Conservation (phyloP, 2,329 filamentous ascomycete genomes). For the Cordyceps cateniannulata region DNA sequence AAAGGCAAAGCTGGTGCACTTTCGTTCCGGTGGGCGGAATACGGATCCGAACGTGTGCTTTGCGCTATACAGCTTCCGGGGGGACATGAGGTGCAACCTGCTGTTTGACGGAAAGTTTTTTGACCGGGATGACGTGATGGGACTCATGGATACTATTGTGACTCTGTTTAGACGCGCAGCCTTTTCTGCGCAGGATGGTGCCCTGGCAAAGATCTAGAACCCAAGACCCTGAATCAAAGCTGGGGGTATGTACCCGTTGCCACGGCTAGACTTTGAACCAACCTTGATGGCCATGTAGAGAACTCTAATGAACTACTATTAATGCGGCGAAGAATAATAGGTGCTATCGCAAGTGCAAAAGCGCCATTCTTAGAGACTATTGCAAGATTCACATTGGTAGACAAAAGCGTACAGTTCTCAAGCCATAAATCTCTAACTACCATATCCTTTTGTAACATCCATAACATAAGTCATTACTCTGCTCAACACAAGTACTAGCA, state of each 20-base stretch:
- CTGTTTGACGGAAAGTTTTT: neutral
- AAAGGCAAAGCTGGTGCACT: neutral
- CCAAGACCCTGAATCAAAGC: neutral
- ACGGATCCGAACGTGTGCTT: slow-evolving; percentile 4
- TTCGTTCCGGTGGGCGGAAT: neutral
- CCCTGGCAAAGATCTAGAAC: neutral
- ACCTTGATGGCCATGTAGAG: no score
- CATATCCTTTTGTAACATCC: neutral
- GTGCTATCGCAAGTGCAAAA: neutral
- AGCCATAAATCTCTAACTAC: neutral
- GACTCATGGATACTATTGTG: neutral
- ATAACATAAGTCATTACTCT: neutral
- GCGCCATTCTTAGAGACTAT: neutral
- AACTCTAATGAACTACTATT: no score
- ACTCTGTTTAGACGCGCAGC: neutral
- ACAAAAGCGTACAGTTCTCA: neutral
- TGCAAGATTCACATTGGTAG: neutral
- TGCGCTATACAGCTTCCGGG: neutral
- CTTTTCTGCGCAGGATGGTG: neutral
- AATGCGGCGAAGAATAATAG: no score
- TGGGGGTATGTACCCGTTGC: no score
- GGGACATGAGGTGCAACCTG: neutral
- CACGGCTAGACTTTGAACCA: neutral
- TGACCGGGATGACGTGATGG: neutral
- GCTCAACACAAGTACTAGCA: neutral